Evolutionary conservation across 2,329 filamentous ascomycete genomes (phyloP).

Genomic region (Ciborinia camelliae): DNA sequence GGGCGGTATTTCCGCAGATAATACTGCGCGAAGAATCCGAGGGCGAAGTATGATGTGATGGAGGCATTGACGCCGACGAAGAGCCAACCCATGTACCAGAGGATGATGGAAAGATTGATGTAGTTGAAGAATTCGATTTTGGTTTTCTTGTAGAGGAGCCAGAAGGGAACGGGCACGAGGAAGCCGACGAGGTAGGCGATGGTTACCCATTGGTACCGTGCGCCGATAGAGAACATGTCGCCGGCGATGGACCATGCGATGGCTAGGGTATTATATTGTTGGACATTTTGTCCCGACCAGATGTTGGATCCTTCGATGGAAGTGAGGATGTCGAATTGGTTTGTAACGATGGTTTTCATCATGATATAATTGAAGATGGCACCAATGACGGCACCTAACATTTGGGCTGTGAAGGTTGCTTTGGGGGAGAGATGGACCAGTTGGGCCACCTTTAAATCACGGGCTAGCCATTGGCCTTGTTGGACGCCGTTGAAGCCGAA

Average conservation of each 20-base stretch:
- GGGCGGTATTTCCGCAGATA: slow-evolving; percentile 53
- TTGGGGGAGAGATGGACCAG: slow-evolving; percentile 45
- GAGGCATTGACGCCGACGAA: slow-evolving; percentile 68
- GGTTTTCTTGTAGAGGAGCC: slow-evolving; percentile 51
- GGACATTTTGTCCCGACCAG: slow-evolving; percentile 56
- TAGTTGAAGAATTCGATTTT: slow-evolving; percentile 61
- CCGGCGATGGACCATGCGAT: slow-evolving; percentile 70
- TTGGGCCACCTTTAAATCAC: slow-evolving; percentile 50
- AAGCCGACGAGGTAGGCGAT: slow-evolving; percentile 72
- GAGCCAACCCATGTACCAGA: slow-evolving; percentile 58
- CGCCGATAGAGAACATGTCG: slow-evolving; percentile 62
- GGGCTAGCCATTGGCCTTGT: slow-evolving; percentile 45
- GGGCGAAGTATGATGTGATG: slow-evolving; percentile 65
- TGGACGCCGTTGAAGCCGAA: slow-evolving; percentile 53
- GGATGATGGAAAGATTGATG: slow-evolving; percentile 64
- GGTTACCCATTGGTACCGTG: slow-evolving; percentile 61
- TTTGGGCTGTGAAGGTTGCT: slow-evolving; percentile 39
- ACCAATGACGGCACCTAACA: slow-evolving; percentile 43
- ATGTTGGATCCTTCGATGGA: slow-evolving; percentile 57
- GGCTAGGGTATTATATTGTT: slow-evolving; percentile 63
- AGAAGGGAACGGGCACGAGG: slow-evolving; percentile 58
- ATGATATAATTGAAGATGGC: slow-evolving; percentile 54
- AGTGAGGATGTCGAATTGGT: slow-evolving; percentile 62
- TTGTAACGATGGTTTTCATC: slow-evolving; percentile 60
- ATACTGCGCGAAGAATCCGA: slow-evolving; percentile 66